Conservation (phyloP, 192 early-diverging fungal genomes). For the Dissophora ornata region DNA sequence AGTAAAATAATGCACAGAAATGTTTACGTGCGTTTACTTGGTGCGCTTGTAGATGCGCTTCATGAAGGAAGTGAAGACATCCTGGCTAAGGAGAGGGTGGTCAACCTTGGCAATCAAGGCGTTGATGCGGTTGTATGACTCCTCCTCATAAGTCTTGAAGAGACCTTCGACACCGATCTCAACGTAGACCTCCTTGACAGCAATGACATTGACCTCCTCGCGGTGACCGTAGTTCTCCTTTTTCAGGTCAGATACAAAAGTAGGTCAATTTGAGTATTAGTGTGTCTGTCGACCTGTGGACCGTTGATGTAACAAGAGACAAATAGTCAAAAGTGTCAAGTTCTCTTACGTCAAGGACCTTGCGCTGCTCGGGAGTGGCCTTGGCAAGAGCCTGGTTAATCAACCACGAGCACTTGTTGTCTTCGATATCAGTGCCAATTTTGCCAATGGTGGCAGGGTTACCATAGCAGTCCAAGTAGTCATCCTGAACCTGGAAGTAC, state of each 20-base stretch:
- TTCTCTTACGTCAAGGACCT: slow-evolving; percentile 75
- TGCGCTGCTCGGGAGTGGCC: slow-evolving; percentile 84
- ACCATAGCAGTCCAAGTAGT: slow-evolving; percentile 98
- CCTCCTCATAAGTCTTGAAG: slow-evolving; percentile 92
- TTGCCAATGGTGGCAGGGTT: slow-evolving; percentile 93
- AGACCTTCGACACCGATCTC: slow-evolving; percentile 82
- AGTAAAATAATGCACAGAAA: too few relatives aligned
- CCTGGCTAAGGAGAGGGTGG: slow-evolving; percentile 78
- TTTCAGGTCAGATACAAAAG: too few relatives aligned
- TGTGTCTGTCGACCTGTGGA: too few relatives aligned
- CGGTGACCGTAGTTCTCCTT: slow-evolving; percentile 95
- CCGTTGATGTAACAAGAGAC: too few relatives aligned
- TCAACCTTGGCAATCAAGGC: slow-evolving; percentile 86
- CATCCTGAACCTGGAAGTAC: slow-evolving; percentile 99
- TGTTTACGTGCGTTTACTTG: slow-evolving; percentile 65
- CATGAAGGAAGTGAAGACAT: slow-evolving; percentile 93
- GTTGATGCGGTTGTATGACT: slow-evolving; percentile 76
- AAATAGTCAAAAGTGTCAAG: too few relatives aligned
- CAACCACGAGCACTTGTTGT: slow-evolving; percentile 99
- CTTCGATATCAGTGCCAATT: slow-evolving; percentile 99
- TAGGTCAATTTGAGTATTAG: too few relatives aligned
- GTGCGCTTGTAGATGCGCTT: slow-evolving; percentile 95
- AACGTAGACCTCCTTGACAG: slow-evolving; percentile 87
- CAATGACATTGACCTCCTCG: slow-evolving; percentile 75
- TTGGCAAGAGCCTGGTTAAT: slow-evolving; percentile 91